A percentile compares a stretch with the other conserved stretches of the same genome.
Conservation (phyloP, 2,329 filamentous ascomycete species). For the Claviceps digitariae region DNA sequence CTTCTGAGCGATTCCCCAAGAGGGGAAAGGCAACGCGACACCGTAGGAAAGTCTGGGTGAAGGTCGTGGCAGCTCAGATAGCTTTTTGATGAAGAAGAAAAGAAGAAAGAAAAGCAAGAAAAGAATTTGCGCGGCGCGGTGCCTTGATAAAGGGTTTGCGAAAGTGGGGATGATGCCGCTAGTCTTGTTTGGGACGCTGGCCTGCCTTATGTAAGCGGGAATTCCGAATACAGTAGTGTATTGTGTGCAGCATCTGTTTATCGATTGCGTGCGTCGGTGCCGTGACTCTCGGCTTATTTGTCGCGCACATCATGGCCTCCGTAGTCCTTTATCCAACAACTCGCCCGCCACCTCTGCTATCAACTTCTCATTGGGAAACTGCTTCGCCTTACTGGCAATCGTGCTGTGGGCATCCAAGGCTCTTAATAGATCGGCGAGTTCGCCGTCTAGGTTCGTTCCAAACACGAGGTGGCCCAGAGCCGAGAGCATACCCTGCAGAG, state of each 20-base stretch:
- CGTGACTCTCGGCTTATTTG: too few relatives aligned
- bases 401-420: slow-evolving; percentile 61
- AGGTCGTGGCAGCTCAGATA: slow-evolving; percentile 50
- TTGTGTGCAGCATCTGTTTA: not conserved
- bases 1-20: slow-evolving; percentile 40
- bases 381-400: slow-evolving; percentile 42
- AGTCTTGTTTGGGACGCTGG: slow-evolving; percentile 6
- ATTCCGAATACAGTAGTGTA: too few relatives aligned
- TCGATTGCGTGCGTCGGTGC: not conserved
- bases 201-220: not conserved
- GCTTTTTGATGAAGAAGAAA: slow-evolving; percentile 49
- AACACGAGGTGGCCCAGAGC: slow-evolving; percentile 68
- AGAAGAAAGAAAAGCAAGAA: slow-evolving; percentile 23
- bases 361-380: slow-evolving; percentile 44
- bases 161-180: slow-evolving; percentile 8
- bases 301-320: slow-evolving; percentile 14
- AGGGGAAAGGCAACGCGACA: slow-evolving; percentile 48
- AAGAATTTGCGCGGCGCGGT: slow-evolving; percentile 15
- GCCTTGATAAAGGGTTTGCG: slow-evolving; percentile 13
- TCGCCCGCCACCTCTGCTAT: slow-evolving; percentile 40
- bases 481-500: slow-evolving; percentile 61
- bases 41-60: slow-evolving; percentile 41
- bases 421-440: slow-evolving; percentile 65
- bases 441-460: slow-evolving; percentile 53
- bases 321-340: slow-evolving; percentile 36